Base-by-base conservation (phyloP, 2,329 filamentous ascomycete species). In the Alternaria triticina region DNA sequence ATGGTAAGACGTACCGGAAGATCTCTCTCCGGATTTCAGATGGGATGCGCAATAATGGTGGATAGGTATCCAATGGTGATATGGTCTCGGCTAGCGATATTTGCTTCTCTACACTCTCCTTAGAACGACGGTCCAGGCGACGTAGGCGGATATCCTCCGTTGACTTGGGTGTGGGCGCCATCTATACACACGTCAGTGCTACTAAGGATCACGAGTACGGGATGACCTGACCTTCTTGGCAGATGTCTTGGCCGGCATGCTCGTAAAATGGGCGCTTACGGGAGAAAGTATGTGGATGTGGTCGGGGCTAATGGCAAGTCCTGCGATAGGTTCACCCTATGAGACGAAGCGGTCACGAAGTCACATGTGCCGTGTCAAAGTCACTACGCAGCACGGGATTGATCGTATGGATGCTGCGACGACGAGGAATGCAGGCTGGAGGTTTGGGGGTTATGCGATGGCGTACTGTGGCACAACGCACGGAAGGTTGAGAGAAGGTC, bases 11-110 rank as follows among this genome's bases (percentile, higher is more conserved):
- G 67, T 79, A 78, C 71, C 75, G 70, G 59, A 79, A 73, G 52
- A 81, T 81, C 54, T 80, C 77, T 54, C 77, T 73, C 22, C 79
- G 73, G 45, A 81, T 77, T 54, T 81, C 79, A 20, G 75, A 75
- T 8, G 79, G 79, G n/a, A 81, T 77, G 45, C 77, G 74, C 13
- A 81, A 70, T 33, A 81, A 70, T 15, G 76, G 78, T 15, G 79
- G 77, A 54, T 73, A 78, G 49, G 74, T 75, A 66, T 79, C 75
- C 62, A 78, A 55, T 43, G 76, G 73, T 22, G 77, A 78, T 57
- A 78, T 78, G 13, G 76, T 77, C 54, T 79, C 77, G 8, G 77
- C 73, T 55, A 78, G 79, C 12, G 77, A 79, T 47, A 75, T 73
- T 60, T 79, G 75, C 61, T 78, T 78, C 36, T 73, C 71, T 33